Evolutionary conservation across 495 filamentous ascomycete genomes (phyloP), one percentile per base, ranked within the genome.

Genomic region (Collariella sp.): DNA sequence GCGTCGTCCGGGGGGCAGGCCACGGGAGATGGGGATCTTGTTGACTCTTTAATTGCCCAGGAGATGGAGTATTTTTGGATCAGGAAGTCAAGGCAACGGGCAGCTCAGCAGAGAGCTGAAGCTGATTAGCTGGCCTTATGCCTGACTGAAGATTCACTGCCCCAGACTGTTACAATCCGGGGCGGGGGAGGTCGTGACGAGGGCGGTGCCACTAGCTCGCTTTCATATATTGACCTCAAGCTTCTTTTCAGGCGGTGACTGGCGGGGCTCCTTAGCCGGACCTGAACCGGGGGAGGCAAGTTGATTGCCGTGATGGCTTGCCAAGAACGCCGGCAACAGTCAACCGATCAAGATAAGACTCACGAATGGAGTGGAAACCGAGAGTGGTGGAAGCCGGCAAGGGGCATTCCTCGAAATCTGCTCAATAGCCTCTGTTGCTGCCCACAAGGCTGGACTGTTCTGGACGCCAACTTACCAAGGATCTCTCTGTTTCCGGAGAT

Each of bases 121-220:
- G 39, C n/a, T 51, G 22, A 24, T 44, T 46, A 46, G 46, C 47
- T 52, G 41, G 42, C 42, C 35, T 20, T 7, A 29, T 43, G 41
- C n/a, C n/a, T 5, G 38, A 43, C 38, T 34, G 19, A 11, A 11
- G 49, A 38, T 39, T 40, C 52, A 54, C 33, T 40, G 52, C 52
- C 43, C 34, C 33, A 48, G 12, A 24, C 5, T 23, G 20, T 26
- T 20, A 23, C 22, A 9, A 40, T 10, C 20, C 47, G 26, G 38
- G 35, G 5, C 18, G 12, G 16, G 26, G 13, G 41, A 18, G 23
- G 39, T 24, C 24, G 50, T 45, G 29, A 24, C 47, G 40, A 50
- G 29, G 54, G 54, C 54, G 46, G 54, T 56, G 54, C 54, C 29
- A 40, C 34, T 56, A 56, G 47, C 31, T 50, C 23, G 22, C 19